Base-by-base conservation (phyloP, 345 rosid species). In the Rhizophora mangle region DNA sequence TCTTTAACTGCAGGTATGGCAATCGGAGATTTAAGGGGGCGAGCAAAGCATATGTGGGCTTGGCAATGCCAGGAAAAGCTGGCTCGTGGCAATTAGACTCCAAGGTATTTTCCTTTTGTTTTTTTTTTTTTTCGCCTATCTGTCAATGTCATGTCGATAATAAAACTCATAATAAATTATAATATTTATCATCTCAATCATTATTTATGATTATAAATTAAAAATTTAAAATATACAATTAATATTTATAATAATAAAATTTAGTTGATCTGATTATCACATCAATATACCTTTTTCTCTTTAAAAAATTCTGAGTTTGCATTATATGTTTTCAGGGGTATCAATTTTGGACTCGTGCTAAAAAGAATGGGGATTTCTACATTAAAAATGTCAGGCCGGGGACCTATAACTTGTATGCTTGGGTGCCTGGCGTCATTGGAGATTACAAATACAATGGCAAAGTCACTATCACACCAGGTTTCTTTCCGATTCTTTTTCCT, bases 81-180 rank as follows among this genome's bases (percentile, higher is more conserved):
- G 93, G 96, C 68, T 89, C 97, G 30, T 94, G 97, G 97, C 95
- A 94, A 78, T 75, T 74, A 29, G 91, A 94, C 46, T 71, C 82
- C 64, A 91, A 88, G 96, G 98, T 90, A 3, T 3, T 24, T 21
- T 2, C 6, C 46, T 30, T 1, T 10, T 5, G 8, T 16, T 22
- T 51, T 10, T 10, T 8, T 5, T 6, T 52, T n/a, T 46, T 13
- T 22, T 15, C 39, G 34, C 3, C 11, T 22, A 2, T 65, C 29
- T 9, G 60, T 4, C 30, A 21, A 27, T 24, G 19, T 4, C 29
- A 56, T 4, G 34, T 31, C 6, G 34, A 31, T 31, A 31, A 56
- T 13, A 0, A 43, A 1, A 13, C 3, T 3, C 19, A 43, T 13
- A 13, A 2, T 5, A 5, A 31, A 31, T 31, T 31, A 5, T 31